Evolutionary conservation across 257 asterid species (phyloP).

Genomic region (Salvia splendens): DNA sequence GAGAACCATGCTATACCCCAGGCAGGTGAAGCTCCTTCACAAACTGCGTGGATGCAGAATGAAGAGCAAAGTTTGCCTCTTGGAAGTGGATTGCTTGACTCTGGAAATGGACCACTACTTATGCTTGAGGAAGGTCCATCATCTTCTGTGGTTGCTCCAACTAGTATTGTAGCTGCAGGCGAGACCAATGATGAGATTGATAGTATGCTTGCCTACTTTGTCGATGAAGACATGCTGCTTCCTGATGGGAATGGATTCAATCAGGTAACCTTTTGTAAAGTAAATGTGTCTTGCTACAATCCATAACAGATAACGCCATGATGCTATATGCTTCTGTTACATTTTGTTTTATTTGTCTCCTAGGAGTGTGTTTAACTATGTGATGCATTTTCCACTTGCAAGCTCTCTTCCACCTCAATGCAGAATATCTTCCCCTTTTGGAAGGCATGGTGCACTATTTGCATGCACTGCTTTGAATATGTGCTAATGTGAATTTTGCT

Average conservation of each 20-base stretch:
- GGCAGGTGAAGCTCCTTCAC: conserved; percentile 31
- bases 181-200: conserved; percentile 45
- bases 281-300: conserved; percentile 1
- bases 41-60: conserved; percentile 19
- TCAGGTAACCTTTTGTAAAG: conserved; percentile 41
- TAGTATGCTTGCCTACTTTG: conserved; percentile 41
- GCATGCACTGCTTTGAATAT: conserved; percentile 6
- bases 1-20: conserved; percentile 32
- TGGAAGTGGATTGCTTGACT: conserved; percentile 26
- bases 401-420: conserved; percentile 4
- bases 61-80: conserved; percentile 33
- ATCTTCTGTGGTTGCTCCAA: conserved; percentile 35
- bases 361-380: neutral
- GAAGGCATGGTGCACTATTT: neutral
- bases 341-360: neutral
- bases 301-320: neutral
- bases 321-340: neutral
- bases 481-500: conserved; percentile 22
- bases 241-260: conserved; percentile 32
- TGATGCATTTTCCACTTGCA: neutral
- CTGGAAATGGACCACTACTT: conserved; percentile 34
- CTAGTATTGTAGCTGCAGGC: conserved; percentile 28
- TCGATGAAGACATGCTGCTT: conserved; percentile 34
- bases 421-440: neutral
- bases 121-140: conserved; percentile 38